A percentile compares a stretch with the other conserved stretches of the same genome.
phyloP scores from a whole-genome alignment of 352 stramenopile species.

The Globisporangium megalacanthum region DNA sequence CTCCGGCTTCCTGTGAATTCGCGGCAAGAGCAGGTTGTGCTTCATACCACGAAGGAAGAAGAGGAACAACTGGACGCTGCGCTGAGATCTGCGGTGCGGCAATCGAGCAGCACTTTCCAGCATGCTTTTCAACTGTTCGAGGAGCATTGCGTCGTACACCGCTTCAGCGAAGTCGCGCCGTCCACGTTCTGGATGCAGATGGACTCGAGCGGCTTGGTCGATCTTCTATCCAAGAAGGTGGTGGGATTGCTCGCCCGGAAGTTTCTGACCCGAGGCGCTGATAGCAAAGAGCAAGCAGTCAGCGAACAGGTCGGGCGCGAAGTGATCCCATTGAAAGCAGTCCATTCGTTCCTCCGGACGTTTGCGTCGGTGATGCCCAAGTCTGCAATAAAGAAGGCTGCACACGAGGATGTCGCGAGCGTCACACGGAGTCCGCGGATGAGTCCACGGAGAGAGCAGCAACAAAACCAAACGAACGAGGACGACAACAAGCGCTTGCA shows the following conservation, averaged over 20 bases:
- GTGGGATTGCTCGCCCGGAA: conserved; percentile 27
- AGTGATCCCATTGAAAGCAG: conserved; percentile 21
- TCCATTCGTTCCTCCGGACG: conserved; percentile 20
- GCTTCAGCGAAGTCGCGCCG: conserved; percentile 26
- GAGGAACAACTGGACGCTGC: conserved; percentile 24
- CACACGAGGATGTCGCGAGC: neutral
- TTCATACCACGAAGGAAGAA: conserved; percentile 19
- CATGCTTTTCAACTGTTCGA: conserved; percentile 28
- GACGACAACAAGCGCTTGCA: neutral
- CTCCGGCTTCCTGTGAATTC: conserved; percentile 8
- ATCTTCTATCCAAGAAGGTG: conserved; percentile 35
- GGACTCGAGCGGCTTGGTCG: conserved; percentile 30
- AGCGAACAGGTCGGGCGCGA: conserved; percentile 3
- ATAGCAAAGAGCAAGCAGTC: conserved; percentile 2
- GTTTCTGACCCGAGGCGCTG: conserved; percentile 18
- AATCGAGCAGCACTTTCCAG: conserved; percentile 27
- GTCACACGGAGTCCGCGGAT: neutral
- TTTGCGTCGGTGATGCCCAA: neutral
- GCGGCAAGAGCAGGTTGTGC: conserved; percentile 1
- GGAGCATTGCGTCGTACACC: conserved; percentile 49
- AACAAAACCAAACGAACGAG: neutral
- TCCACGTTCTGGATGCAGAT: conserved; percentile 43
- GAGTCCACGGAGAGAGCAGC: neutral
- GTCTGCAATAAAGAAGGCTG: neutral
- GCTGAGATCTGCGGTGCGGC: conserved; percentile 23